These are phyloP conservation scores for Coemansia sp. DNA, from an alignment of 192 early-diverging fungal genomes.

Conservation along the genomic window DNA sequence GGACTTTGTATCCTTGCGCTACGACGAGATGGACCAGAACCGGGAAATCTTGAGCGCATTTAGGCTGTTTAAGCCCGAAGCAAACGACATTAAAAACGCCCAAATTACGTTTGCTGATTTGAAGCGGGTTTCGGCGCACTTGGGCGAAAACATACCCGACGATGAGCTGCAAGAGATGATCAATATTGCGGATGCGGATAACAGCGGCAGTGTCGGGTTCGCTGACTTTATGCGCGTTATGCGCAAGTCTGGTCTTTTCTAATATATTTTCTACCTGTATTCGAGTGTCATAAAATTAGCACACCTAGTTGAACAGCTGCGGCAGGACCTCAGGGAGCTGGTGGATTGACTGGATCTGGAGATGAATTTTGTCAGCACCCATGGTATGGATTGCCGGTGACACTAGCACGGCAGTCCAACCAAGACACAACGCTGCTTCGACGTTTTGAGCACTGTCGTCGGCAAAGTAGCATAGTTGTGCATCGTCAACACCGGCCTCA, in stretches of 20 bases:
- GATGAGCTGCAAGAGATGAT: conserved; percentile 70
- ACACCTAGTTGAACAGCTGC: conserved; percentile 47
- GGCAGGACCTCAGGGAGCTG: conserved; percentile 65
- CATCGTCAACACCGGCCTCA: conserved; percentile 62
- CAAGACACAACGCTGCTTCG: conserved; percentile 56
- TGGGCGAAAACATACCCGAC: conserved; percentile 66
- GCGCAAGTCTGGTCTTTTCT: conserved; percentile 61
- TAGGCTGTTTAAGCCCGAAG: conserved; percentile 72
- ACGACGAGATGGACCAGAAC: conserved; percentile 54
- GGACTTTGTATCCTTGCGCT: conserved; percentile 30
- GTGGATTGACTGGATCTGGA: conserved; percentile 61
- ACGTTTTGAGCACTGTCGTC: conserved; percentile 74
- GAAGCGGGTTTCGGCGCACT: conserved; percentile 59
- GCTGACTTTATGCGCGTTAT: conserved; percentile 66
- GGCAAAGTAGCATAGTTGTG: conserved; percentile 67
- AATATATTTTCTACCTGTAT: background rate
- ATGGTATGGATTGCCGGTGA: conserved; percentile 26
- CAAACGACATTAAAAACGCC: conserved; percentile 57
- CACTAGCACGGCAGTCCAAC: conserved; percentile 56
- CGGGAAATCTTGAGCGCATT: conserved; percentile 78
- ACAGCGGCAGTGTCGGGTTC: conserved; percentile 64
- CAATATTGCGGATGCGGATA: conserved; percentile 63
- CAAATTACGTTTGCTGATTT: conserved; percentile 77
- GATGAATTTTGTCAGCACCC: conserved; percentile 39
- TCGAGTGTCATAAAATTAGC: background rate